A percentile compares a stretch with the other conserved stretches of the same genome.
Evolutionary conservation across 371 early-diverging fungal genomes (phyloP).

Genomic region (Chytridium lagenaria): DNA sequence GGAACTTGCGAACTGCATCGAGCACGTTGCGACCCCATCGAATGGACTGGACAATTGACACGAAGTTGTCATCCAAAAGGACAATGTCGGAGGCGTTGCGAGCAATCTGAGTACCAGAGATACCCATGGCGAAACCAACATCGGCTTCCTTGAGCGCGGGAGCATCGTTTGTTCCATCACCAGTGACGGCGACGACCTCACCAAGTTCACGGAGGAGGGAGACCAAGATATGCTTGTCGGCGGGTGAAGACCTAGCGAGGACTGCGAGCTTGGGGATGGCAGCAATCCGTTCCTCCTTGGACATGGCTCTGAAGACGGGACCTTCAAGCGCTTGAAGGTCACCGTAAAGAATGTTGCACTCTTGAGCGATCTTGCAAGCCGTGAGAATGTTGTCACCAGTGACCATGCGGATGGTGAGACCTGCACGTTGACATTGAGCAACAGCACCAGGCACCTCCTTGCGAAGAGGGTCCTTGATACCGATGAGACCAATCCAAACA

Average conservation of each 20-base stretch:
- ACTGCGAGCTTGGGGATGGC: slow-evolving; percentile 89
- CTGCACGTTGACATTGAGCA: slow-evolving; percentile 82
- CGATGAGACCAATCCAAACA: slow-evolving; percentile 83
- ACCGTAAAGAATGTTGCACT: slow-evolving; percentile 86
- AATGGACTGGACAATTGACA: slow-evolving; percentile 87
- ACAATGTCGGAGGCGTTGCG: slow-evolving; percentile 93
- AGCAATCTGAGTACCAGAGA: slow-evolving; percentile 96
- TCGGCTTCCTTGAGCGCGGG: slow-evolving; percentile 96
- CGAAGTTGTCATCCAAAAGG: slow-evolving; percentile 92
- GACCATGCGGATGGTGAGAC: slow-evolving; percentile 93
- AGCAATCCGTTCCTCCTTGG: slow-evolving; percentile 77
- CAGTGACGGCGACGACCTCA: slow-evolving; percentile 98
- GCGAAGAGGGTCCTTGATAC: slow-evolving; percentile 94
- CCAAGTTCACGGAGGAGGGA: slow-evolving; percentile 82
- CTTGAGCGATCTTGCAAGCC: slow-evolving; percentile 90
- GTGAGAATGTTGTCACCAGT: slow-evolving; percentile 97
- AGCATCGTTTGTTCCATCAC: slow-evolving; percentile 98
- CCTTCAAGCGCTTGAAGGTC: slow-evolving; percentile 86
- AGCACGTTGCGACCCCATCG: slow-evolving; percentile 96
- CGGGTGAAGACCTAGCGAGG: slow-evolving; percentile 92
- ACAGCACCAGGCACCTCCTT: slow-evolving; percentile 90
- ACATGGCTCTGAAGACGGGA: slow-evolving; percentile 82
- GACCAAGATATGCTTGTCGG: slow-evolving; percentile 93
- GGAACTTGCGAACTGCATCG: slow-evolving; percentile 94
- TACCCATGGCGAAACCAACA: slow-evolving; percentile 98